Evolutionary conservation across 371 early-diverging fungal genomes (phyloP), one percentile per base, ranked within the genome.

Genomic region (Quaeritorhiza haematococci): DNA sequence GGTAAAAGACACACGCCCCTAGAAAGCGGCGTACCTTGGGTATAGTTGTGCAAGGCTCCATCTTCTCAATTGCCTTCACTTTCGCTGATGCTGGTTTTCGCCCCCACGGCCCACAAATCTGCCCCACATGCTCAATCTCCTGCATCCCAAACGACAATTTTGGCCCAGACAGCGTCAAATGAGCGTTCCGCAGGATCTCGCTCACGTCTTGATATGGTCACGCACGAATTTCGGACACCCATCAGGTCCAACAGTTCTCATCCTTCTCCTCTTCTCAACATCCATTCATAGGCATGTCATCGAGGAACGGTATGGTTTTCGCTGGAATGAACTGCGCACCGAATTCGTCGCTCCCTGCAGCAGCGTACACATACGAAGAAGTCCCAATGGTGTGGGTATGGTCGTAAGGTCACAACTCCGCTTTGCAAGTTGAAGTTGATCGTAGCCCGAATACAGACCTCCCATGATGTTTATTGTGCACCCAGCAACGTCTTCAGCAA

Each of bases 331-430:
- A 41, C 13, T 45, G 34, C 7, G 33, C 43, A 64, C 64, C 1
- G 68, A 64, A 50, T 69, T 69, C 4, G 64, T 55, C 59, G 59
- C 66, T 19, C 69, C 69, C 61, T 55, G 51, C 17, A 66, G 69
- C 3, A 69, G 41, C 21, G 55, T 21, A 10, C 52, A 55, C 58
- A 69, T 58, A 17, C 67, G 49, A 8, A 66, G 13, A 33, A 69
- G 33, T 1, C 69, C 69, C 32, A 69, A 28, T 2, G 67, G 69
- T 28, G 69, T 62, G 3, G 42, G 17, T 19, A 69, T 43, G 1
- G 58, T 51, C 19, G 68, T 56, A 1, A 68, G 28, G 34, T 69
- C 68, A 6, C 69, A 58, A 24, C 49, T 49, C 1, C n/a, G 26
- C 42, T 21, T 29, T 28, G 56, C 69, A 4, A 69, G 44, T 3